Evolutionary conservation across 139 green algal species (phyloP), one percentile per base, ranked within the genome.

Genomic region (Tetradesmus lagerheimii): DNA sequence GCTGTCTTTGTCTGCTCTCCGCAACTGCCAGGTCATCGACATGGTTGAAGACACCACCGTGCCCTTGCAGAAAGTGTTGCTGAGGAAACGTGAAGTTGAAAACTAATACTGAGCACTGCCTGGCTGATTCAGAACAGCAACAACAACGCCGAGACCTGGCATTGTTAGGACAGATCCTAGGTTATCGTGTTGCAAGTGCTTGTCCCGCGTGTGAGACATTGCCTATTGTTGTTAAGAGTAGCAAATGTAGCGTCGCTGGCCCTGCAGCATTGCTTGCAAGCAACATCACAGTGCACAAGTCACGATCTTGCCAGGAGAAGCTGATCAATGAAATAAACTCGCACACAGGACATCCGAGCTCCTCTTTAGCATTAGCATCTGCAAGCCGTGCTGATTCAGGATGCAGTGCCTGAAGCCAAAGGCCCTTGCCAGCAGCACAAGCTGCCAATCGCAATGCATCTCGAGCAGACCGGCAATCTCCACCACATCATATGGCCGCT

Each of bases 101-200:
- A 64, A 11, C 20, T 27, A 27, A 20, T 20, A 25, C 50, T 31
- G 31, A 31, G 25, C 25, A 71, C 20, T 23, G 23, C 23, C 23
- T n/a, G 57, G 4, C 20, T 23, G 20, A 31, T 71, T 71, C 25
- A n/a, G 23, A 27, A 1, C 57, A 71, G 1, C 57, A 31, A 31
- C 57, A 71, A 71, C 23, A 71, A 6, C 20, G 2, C 25, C 57
- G 57, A 71, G 57, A 71, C 57, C 57, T 71, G 57, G 57, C 57
- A 71, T 71, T 71, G 57, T 71, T 71, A 71, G 57, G 57, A 71
- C 57, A 71, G 57, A 71, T 71, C 57, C 57, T 31, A 71, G 57
- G 57, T 31, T 1, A 31, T n/a, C 23, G 15, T 71, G 57, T 71
- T n/a, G 57, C 57, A 31, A n/a, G 57, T n/a, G 57, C 25, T 31